A percentile compares a stretch with the other conserved stretches of the same genome.
Evolutionary conservation across 768 basidiomycete genomes (phyloP).

Genomic region (Lactarius akahatsu): DNA sequence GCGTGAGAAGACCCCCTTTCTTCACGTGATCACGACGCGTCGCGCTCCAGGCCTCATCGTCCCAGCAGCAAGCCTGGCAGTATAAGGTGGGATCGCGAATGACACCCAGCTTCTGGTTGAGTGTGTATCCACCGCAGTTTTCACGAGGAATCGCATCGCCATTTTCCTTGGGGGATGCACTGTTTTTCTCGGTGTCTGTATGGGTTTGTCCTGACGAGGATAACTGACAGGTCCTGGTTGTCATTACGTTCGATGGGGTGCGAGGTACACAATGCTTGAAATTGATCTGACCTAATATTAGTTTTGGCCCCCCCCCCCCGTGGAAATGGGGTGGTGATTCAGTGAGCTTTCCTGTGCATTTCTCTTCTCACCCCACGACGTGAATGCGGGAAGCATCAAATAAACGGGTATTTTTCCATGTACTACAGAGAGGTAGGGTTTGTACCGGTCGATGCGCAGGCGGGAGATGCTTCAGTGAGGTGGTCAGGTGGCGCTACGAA

Average conservation of each 20-base stretch:
- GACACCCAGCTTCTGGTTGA: neutral
- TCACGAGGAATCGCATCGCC: neutral
- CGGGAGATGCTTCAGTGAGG: neutral
- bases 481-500: neutral
- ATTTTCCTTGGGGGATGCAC: too few relatives aligned
- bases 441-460: neutral
- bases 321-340: neutral
- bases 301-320: neutral
- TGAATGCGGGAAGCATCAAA: neutral
- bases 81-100: too few relatives aligned
- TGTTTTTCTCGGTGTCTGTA: neutral
- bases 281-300: neutral
- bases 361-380: neutral
- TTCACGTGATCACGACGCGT: neutral
- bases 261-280: neutral
- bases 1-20: neutral
- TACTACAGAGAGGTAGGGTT: neutral
- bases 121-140: neutral
- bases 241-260: neutral
- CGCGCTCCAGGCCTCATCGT: neutral
- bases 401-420: neutral
- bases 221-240: neutral
- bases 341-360: neutral
- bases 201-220: neutral
- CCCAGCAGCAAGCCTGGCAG: too few relatives aligned